A percentile compares a stretch with the other conserved stretches of the same genome.
Evolutionary conservation across 805 yeast species (phyloP).

Genomic region (Saccharomyces kudriavzevii): DNA sequence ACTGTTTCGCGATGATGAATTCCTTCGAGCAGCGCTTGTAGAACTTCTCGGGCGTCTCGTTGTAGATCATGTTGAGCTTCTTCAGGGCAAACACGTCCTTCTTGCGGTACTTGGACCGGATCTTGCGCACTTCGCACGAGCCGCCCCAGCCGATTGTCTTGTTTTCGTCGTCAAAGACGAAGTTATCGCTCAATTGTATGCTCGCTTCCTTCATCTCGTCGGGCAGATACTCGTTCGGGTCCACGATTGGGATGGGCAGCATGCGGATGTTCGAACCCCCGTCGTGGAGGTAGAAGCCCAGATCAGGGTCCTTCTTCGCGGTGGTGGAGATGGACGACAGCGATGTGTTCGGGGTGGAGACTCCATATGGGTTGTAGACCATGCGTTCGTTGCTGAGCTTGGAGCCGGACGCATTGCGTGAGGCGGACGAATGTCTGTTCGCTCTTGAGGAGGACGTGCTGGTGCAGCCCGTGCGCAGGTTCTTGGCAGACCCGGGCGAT

Average conservation of each 20-base stretch:
- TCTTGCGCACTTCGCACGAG: constrained; percentile 53
- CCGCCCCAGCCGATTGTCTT: constrained; percentile 66
- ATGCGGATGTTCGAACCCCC: constrained; percentile 36
- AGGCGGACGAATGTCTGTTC: constrained; percentile 2
- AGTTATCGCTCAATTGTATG: constrained; percentile 46
- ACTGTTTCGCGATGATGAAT: constrained; percentile 48
- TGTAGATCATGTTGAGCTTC: constrained; percentile 49
- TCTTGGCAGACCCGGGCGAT: not conserved
- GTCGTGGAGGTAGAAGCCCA: constrained; percentile 28
- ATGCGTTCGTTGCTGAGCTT: constrained; percentile 32
- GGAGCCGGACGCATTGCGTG: constrained; percentile 8
- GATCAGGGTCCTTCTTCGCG: constrained; percentile 9
- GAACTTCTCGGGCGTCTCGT: constrained; percentile 57
- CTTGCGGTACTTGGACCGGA: constrained; percentile 29
- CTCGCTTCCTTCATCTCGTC: constrained; percentile 41
- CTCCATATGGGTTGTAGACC: constrained; percentile 61
- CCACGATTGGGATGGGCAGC: constrained; percentile 52
- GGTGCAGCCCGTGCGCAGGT: not conserved
- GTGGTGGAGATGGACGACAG: constrained; percentile 1
- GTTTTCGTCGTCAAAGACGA: constrained; percentile 37
- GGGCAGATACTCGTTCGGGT: constrained; percentile 61
- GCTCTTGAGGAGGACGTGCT: constrained; percentile 3
- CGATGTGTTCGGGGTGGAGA: constrained; percentile 7
- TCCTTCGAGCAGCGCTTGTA: constrained; percentile 59
- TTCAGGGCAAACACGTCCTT: constrained; percentile 54